Evolutionary conservation across 768 basidiomycete genomes (phyloP).

Genomic region (Boletellus emodensis): DNA sequence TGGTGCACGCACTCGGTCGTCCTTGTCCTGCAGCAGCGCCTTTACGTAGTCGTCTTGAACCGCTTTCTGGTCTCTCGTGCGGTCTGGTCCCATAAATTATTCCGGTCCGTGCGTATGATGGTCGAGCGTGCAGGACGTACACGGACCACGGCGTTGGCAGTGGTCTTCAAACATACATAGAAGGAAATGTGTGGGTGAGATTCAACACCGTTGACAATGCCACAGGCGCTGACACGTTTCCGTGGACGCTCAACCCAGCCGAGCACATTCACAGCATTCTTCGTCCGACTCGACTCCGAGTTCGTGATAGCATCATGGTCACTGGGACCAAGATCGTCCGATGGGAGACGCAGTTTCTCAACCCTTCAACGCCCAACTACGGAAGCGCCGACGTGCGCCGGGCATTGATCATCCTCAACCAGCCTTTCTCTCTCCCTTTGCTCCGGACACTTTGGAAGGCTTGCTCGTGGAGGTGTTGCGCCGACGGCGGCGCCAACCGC

Average conservation of each 20-base stretch:
- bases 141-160: not conserved
- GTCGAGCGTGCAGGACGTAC: constrained; percentile 3
- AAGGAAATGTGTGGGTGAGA: constrained; percentile 13
- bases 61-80: constrained; percentile 12
- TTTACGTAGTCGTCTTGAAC: constrained; percentile 18
- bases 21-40: constrained; percentile 21
- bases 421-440: constrained; percentile 68
- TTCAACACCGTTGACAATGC: too few relatives aligned
- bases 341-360: constrained; percentile 26
- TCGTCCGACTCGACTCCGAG: not conserved
- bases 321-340: constrained; percentile 4
- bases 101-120: not conserved
- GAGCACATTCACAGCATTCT: too few relatives aligned
- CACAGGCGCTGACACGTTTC: not conserved
- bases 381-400: constrained; percentile 16
- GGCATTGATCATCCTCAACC: constrained; percentile 86
- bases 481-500: constrained; percentile 87
- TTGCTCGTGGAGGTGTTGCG: constrained; percentile 59
- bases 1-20: constrained; percentile 22
- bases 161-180: constrained; percentile 12
- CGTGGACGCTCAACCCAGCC: not conserved
- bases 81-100: constrained; percentile 26
- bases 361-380: constrained; percentile 9
- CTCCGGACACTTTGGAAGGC: constrained; percentile 58
- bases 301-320: constrained; percentile 2